A percentile compares a stretch with the other conserved stretches of the same genome.
phyloP scores from a whole-genome alignment of 306 rosid species.

The Lathyrus tuberosus region DNA sequence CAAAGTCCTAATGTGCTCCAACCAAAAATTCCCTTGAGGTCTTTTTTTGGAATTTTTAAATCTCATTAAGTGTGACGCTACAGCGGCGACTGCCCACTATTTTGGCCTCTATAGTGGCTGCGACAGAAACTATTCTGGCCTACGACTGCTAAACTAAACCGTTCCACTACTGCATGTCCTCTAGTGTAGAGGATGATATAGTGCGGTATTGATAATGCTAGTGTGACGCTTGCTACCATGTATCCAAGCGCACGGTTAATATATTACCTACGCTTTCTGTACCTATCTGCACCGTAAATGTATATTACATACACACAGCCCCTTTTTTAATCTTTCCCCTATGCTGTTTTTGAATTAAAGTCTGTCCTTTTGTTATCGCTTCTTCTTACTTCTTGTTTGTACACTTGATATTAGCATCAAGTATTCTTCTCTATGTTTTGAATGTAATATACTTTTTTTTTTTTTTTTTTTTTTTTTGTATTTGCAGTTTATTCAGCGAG shows the following conservation, averaged over 20 bases:
- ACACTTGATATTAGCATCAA: neutral
- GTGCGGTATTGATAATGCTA: neutral
- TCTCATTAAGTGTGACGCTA: neutral
- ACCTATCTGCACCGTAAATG: neutral
- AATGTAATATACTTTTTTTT: neutral
- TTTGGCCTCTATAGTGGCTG: neutral
- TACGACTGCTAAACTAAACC: neutral
- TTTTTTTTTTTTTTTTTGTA: conserved; percentile 6
- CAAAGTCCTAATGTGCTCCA: too few species aligned
- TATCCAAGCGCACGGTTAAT: neutral
- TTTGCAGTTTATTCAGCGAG: conserved; percentile 91
- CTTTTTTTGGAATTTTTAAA: too few species aligned
- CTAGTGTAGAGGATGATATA: neutral
- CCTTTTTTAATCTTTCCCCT: neutral
- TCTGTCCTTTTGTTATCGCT: neutral
- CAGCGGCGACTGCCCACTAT: neutral
- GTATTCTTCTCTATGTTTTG: conserved; percentile 13
- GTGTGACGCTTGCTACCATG: neutral
- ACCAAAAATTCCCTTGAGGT: too few species aligned
- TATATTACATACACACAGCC: neutral
- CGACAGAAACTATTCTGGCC: neutral
- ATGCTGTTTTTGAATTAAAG: neutral
- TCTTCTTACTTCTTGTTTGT: conserved; percentile 24
- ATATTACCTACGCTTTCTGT: neutral
- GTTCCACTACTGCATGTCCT: neutral